Base-by-base conservation (phyloP, 805 yeast genomes). In the Candida ipomoeae region DNA sequence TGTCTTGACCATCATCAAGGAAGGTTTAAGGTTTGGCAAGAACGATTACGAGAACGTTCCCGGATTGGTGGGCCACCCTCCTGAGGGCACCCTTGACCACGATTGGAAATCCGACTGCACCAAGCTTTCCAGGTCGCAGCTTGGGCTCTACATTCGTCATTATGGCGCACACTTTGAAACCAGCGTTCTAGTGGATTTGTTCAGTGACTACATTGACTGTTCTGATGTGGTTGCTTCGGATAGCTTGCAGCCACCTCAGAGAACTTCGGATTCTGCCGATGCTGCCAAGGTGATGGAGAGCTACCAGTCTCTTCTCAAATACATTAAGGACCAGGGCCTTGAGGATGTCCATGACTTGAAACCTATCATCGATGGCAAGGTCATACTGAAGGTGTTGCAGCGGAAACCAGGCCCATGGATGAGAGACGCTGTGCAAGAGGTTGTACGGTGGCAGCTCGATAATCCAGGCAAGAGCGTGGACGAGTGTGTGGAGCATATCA, bases 341-440 rank as follows among this genome's bases (percentile, higher is more conserved):
- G 60, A 55, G 2, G 62, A 73, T 2, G 82, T 78, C 0, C 74
- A 80, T 60, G 62, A 59, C 0, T 52, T 85, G 50, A 86, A 81
- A 60, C 87, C 92, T 1, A 55, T 88, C 6, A 66, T 91, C 11
- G 89, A 88, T 65, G 96, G 99, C 14, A 89, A 87, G 57, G 78
- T 80, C 41, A 65, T 92, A 41, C 69, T 78, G 46, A 67, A 71
- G 40, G 65, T 72, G 18, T 65, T 87, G 29, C 68, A 74, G 20
- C 70, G 73, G 49, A 86, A 85, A 61, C 88, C 92, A 0, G 99
- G 99, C 0, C 90, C 91, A 5, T 90, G 97, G 97, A 74, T 92
- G 78, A 74, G 80, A 7, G 67, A 66, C 7, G 67, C 83, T 7
- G 77, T 81, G 51, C 80, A 81, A 6, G 66, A 75, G 41, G 74